A percentile compares a stretch with the other conserved stretches of the same genome.
phyloP scores from a whole-genome alignment of 164 flowering plant genomes.

The Piper betle region DNA sequence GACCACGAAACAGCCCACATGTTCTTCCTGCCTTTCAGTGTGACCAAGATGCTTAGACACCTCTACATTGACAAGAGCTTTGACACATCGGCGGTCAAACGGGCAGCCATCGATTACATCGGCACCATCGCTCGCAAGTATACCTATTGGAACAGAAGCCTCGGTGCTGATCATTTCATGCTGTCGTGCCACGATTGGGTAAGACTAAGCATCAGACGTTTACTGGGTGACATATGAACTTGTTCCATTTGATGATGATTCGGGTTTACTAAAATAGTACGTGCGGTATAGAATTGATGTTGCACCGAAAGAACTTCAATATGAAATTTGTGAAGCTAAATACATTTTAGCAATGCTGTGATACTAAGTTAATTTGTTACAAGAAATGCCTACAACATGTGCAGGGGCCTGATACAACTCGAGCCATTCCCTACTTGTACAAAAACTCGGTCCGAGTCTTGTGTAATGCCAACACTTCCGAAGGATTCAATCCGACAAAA shows the following conservation, averaged over 20 bases:
- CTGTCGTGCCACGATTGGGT: constrained; percentile 65
- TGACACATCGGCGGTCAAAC: constrained; percentile 25
- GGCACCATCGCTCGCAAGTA: constrained; percentile 12
- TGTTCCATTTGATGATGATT: no score
- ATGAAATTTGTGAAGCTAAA: no score
- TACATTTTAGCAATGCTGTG: no score
- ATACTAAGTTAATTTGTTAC: neutral
- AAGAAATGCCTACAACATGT: neutral
- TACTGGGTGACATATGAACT: no score
- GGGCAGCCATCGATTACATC: constrained; percentile 22
- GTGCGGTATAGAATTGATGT: no score
- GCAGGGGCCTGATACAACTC: no score
- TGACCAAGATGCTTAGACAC: constrained; percentile 25
- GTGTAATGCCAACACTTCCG: constrained; percentile 30
- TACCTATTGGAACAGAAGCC: constrained; percentile 41
- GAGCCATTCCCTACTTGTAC: constrained; percentile 11
- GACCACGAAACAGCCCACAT: constrained; percentile 32
- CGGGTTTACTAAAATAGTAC: no score
- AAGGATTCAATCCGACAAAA: constrained; percentile 21
- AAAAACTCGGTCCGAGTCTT: constrained; percentile 24
- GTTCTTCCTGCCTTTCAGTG: constrained; percentile 42
- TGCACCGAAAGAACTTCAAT: no score
- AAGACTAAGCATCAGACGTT: no score
- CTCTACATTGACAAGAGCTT: constrained; percentile 15
- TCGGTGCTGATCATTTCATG: constrained; percentile 53